Conservation (phyloP, 164 flowering plant genomes). For the Berberis vulgaris region DNA sequence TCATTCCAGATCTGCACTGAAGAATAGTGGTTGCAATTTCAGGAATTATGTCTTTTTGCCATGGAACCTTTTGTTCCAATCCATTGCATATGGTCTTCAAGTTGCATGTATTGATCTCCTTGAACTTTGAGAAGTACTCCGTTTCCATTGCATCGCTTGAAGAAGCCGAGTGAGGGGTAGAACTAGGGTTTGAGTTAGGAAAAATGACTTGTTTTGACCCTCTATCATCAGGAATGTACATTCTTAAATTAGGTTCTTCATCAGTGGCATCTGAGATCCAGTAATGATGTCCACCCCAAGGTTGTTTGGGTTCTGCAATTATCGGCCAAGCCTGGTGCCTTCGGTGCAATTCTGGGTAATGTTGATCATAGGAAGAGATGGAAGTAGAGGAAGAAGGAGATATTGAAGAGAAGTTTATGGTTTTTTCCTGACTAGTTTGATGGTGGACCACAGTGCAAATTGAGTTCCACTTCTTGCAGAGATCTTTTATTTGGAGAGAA, state of each 20-base stretch:
- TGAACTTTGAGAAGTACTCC: slow-evolving; percentile 41
- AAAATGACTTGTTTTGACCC: slow-evolving; percentile 35
- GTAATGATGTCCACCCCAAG: slow-evolving; percentile 27
- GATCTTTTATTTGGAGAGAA: slow-evolving; percentile 38
- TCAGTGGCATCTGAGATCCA: slow-evolving; percentile 26
- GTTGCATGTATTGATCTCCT: slow-evolving; percentile 55
- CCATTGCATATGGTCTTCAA: slow-evolving; percentile 50
- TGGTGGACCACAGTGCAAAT: slow-evolving; percentile 48
- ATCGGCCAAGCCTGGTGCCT: slow-evolving; percentile 39
- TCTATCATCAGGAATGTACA: slow-evolving; percentile 28
- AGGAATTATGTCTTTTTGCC: slow-evolving; percentile 62
- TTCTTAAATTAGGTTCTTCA: slow-evolving; percentile 25
- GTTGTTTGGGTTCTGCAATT: slow-evolving; percentile 21
- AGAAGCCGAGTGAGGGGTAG: slow-evolving; percentile 52
- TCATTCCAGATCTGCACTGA: slow-evolving; percentile 68
- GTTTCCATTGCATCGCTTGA: slow-evolving; percentile 62
- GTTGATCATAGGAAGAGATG: slow-evolving; percentile 43
- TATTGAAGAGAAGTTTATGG: slow-evolving; percentile 39
- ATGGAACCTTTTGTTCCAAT: slow-evolving; percentile 70
- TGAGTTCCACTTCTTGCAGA: slow-evolving; percentile 56
- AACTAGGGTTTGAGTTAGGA: slow-evolving; percentile 43
- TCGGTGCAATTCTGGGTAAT: slow-evolving; percentile 23
- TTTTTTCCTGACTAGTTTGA: slow-evolving; percentile 27
- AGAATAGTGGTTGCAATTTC: slow-evolving; percentile 65
- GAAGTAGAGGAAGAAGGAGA: slow-evolving; percentile 56